Conservation (phyloP, 441 rosid species). For the Hura crepitans region DNA sequence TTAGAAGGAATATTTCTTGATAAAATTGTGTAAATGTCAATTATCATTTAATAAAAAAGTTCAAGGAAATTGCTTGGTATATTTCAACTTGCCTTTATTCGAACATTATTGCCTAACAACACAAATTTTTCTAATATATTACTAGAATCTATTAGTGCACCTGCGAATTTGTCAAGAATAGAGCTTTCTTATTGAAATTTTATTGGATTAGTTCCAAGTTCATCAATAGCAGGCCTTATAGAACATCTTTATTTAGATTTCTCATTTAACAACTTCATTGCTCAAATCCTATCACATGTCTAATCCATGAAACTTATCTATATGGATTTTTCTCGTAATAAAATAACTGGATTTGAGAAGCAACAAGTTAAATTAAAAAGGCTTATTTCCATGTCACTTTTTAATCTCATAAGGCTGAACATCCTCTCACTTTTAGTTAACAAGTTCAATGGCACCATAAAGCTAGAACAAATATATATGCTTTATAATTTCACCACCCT, state of each 20-base stretch:
- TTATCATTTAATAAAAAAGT: slow-evolving; percentile 1
- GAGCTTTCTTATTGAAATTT: slow-evolving; percentile 5
- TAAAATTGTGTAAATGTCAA: slow-evolving; percentile 23
- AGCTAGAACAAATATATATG: neutral
- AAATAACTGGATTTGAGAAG: slow-evolving; percentile 28
- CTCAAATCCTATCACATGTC: neutral
- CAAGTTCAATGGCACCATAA: slow-evolving; percentile 33
- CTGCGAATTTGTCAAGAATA: slow-evolving; percentile 17
- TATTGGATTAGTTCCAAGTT: slow-evolving; percentile 27
- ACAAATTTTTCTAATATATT: slow-evolving; percentile 26
- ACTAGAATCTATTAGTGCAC: slow-evolving; percentile 31
- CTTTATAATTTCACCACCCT: slow-evolving; percentile 24
- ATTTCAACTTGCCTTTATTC: slow-evolving; percentile 15
- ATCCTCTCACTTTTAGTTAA: slow-evolving; percentile 39
- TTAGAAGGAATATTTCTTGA: slow-evolving; percentile 31
- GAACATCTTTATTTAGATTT: slow-evolving; percentile 25
- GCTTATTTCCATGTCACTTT: slow-evolving; percentile 13
- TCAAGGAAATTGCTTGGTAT: slow-evolving; percentile 6
- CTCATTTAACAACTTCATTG: slow-evolving; percentile 6
- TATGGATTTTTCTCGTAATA: slow-evolving; percentile 21
- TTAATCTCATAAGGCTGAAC: slow-evolving; percentile 14
- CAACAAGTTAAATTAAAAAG: slow-evolving; percentile 33
- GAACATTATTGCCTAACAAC: neutral
- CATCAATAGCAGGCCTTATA: slow-evolving; percentile 19
- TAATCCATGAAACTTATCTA: slow-evolving; percentile 14